Evolutionary conservation across 768 basidiomycete species (phyloP), one percentile per base, ranked within the genome.

Genomic region (Auricularia auricula-judae): DNA sequence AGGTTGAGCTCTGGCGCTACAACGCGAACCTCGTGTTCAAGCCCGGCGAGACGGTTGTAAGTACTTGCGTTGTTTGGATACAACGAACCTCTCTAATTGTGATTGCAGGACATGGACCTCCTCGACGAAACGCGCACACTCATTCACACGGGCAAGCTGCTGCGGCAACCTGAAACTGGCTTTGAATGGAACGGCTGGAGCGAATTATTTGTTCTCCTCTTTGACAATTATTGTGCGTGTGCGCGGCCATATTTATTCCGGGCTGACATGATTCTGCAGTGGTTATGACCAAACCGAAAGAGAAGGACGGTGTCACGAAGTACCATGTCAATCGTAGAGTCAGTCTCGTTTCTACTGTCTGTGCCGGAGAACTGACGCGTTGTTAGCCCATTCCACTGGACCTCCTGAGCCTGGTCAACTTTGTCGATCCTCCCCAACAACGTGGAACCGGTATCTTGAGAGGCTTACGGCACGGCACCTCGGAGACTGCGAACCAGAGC

Each of bases 141-240:
- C 63, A 86, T 98, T 36, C 86, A 94, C 70, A 84, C 88, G 1
- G 88, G 93, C 4, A 91, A 86, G 68, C 77, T 98, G 34, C 81
- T 89, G 62, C 84, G 93, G 61, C 93, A 94, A 69, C 90, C 93
- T 14, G 94, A 97, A 66, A 86, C 87, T 36, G 91, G 90, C 12
- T 85, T 93, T 67, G 88, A 89, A 72, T 90, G 87, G 86, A 91
- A 83, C 67, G 90, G 88, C 51, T 96, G 93, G 91, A 86, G 85
- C 54, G 94, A 98, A 74, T 81, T 96, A 5, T 89, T 87, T 67
- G 88, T 96, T 7, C 79, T 98, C 63, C 78, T 99, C 2, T 97
- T 99, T 69, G 97, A 99, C 74, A 93, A 98, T 70, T 99, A 98
- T 70, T 74, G 93, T 93, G 65, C 74, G 91, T 76, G 29, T 54